A percentile compares a stretch with the other conserved stretches of the same genome.
Conservation (phyloP, 2,329 filamentous ascomycete species). For the Diplodia corticola region DNA sequence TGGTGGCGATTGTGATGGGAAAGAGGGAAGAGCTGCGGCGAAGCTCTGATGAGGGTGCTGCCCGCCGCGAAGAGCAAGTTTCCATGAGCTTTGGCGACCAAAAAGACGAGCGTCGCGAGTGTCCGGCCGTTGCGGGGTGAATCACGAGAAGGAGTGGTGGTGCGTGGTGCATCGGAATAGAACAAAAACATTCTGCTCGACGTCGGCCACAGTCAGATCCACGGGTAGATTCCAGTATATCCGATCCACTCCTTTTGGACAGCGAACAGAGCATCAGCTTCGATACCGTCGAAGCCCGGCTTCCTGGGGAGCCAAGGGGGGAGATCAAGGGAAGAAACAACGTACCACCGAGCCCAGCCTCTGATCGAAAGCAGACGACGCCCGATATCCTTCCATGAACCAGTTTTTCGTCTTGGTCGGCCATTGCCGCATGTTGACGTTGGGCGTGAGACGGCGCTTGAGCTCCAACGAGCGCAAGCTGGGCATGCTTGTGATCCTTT, state of each 20-base stretch:
- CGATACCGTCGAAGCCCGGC: not conserved
- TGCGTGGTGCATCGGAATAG: not conserved
- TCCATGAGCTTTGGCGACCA: no score
- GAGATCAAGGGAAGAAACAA: no score
- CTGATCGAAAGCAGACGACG: conserved; percentile 7
- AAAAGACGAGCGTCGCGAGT: not conserved
- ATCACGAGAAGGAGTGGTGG: not conserved
- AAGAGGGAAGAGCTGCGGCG: not conserved
- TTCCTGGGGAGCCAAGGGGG: not conserved
- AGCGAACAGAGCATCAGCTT: not conserved
- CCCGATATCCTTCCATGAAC: conserved; percentile 11
- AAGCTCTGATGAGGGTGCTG: not conserved
- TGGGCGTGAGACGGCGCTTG: not conserved
- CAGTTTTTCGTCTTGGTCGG: conserved; percentile 1
- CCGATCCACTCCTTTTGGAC: conserved; percentile 9
- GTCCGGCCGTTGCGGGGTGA: not conserved
- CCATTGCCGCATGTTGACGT: not conserved
- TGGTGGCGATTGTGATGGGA: not conserved
- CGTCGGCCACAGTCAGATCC: conserved; percentile 1
- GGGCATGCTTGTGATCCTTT: conserved; percentile 10
- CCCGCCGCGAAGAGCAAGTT: not conserved
- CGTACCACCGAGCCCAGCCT: conserved; percentile 6
- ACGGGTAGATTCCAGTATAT: conserved; percentile 17
- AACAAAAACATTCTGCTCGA: conserved; percentile 14
- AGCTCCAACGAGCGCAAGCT: not conserved